Evolutionary conservation across 805 yeast genomes (phyloP).

Genomic region (Jamesozyma piceae): DNA sequence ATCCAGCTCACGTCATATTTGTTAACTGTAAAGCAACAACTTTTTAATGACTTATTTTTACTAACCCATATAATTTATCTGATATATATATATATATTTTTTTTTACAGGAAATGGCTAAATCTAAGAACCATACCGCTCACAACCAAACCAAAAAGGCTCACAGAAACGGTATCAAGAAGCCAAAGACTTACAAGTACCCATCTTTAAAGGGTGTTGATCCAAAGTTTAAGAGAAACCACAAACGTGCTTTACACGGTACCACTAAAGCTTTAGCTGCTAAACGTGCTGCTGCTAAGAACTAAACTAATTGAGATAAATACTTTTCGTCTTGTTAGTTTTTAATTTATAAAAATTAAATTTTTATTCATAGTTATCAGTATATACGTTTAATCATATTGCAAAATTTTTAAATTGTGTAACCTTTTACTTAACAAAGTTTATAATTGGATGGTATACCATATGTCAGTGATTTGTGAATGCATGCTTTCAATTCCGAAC

Average conservation of each 20-base stretch:
- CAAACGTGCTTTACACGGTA: conserved; percentile 97
- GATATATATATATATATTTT: background rate
- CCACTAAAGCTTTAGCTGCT: conserved; percentile 87
- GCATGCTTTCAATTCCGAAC: too few species aligned
- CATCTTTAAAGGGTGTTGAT: conserved; percentile 97
- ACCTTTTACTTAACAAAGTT: too few species aligned
- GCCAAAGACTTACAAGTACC: conserved; percentile 97
- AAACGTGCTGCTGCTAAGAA: conserved; percentile 41
- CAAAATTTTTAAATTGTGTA: background rate
- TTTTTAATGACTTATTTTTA: background rate
- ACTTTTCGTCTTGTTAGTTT: background rate
- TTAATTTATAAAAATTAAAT: background rate
- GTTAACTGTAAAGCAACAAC: background rate
- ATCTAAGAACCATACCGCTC: conserved; percentile 99
- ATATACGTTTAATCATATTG: conserved; percentile 3
- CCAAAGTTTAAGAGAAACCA: conserved; percentile 99
- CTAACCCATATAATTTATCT: conserved; percentile 1
- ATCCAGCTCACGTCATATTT: too few species aligned
- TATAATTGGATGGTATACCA: too few species aligned
- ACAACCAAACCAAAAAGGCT: conserved; percentile 99
- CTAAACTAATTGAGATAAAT: background rate
- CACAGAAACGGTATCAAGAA: conserved; percentile 99
- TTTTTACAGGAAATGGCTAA: conserved; percentile 64
- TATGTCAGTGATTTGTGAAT: too few species aligned
- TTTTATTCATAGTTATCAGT: conserved; percentile 4